Conservation (phyloP, 805 yeast genomes). For the Candida orba region DNA sequence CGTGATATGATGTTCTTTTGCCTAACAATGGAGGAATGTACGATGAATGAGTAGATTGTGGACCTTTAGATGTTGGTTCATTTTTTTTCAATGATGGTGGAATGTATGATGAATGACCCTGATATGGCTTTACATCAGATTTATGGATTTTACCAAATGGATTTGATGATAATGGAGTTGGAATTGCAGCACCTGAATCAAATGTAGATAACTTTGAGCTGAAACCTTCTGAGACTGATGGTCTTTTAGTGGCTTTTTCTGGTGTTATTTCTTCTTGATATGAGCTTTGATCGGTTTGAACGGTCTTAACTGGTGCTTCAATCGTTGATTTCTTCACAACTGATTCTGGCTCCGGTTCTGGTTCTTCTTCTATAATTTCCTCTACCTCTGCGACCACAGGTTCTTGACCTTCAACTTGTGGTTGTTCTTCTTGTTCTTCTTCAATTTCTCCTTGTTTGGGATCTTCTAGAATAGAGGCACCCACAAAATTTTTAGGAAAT, state of each 20-base stretch:
- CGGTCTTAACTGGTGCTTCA: slow-evolving; percentile 2
- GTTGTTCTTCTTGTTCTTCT: background rate
- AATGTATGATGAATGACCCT: slow-evolving; percentile 23
- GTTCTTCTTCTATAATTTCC: background rate
- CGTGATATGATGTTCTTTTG: background rate
- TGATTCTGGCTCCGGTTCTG: background rate
- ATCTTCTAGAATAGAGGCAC: slow-evolving; percentile 7
- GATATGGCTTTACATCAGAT: slow-evolving; percentile 12
- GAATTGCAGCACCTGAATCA: slow-evolving; percentile 7
- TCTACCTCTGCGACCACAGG: background rate
- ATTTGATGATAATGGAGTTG: slow-evolving; percentile 4
- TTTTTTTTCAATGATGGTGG: slow-evolving; percentile 21
- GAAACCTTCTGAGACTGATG: slow-evolving; percentile 5
- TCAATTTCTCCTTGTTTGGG: background rate
- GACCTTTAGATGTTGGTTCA: background rate
- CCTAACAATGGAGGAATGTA: slow-evolving; percentile 23
- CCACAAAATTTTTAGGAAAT: slow-evolving; percentile 84
- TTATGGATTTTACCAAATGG: slow-evolving; percentile 3
- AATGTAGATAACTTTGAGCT: slow-evolving; percentile 10
- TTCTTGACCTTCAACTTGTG: background rate
- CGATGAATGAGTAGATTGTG: slow-evolving; percentile 19
- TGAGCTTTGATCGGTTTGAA: background rate
- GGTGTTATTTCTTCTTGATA: too few relatives aligned
- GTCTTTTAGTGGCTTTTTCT: background rate
- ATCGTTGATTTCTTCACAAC: background rate